These are phyloP conservation scores for Solanum sitiens DNA, from an alignment of 257 asterid genomes.

Conservation along the genomic window DNA sequence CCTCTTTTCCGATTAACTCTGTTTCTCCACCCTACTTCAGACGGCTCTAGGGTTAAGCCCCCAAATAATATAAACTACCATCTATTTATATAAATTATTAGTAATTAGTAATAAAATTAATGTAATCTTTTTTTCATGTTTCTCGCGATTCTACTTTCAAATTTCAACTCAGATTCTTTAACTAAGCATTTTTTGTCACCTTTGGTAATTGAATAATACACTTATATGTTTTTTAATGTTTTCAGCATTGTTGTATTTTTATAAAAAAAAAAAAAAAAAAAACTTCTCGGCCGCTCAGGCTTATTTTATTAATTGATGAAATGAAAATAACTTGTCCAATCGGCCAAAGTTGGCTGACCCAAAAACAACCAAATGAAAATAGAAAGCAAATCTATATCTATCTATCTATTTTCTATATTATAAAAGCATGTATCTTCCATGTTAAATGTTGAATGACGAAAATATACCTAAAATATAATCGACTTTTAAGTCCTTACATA, in stretches of 20 bases:
- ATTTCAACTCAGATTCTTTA: neutral
- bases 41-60: neutral
- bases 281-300: neutral
- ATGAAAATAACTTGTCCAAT: neutral
- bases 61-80: neutral
- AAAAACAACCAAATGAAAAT: neutral
- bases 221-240: neutral
- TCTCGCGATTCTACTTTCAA: neutral
- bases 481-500: neutral
- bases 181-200: neutral
- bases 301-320: neutral
- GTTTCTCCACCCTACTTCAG: neutral
- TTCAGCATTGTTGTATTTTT: neutral
- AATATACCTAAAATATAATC: neutral
- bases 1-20: conserved; percentile 23
- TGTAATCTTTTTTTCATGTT: neutral
- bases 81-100: neutral
- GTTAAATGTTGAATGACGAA: neutral
- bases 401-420: neutral
- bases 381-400: too few species aligned
- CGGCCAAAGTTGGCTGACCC: neutral
- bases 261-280: too few species aligned
- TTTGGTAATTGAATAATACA: neutral
- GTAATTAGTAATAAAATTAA: neutral
- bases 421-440: neutral